Percentiles rank a stretch among this genome's conserved stretches.
Conservation (phyloP, 768 basidiomycete species). For the Tricholoma sp. region DNA sequence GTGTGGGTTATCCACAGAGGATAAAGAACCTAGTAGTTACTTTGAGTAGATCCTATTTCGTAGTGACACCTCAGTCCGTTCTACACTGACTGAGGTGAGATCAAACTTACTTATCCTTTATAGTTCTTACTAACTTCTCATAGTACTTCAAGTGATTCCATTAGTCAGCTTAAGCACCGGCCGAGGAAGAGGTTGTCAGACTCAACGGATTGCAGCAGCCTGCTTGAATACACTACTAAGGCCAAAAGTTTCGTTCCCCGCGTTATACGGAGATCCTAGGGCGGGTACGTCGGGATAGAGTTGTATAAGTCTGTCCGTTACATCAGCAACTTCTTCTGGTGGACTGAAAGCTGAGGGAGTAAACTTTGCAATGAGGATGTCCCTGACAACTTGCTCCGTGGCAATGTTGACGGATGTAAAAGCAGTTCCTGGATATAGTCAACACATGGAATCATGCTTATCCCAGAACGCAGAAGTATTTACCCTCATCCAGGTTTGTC, state of each 20-base stretch:
- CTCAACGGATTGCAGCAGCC: conserved; percentile 24
- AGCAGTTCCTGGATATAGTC: conserved; percentile 23
- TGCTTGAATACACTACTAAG: conserved; percentile 34
- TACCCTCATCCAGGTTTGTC: conserved; percentile 42
- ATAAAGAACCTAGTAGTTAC: too few relatives aligned
- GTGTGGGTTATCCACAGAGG: too few relatives aligned
- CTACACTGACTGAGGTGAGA: too few relatives aligned
- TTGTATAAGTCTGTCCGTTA: conserved; percentile 22
- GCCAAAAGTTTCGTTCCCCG: conserved; percentile 41
- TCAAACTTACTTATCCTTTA: too few relatives aligned
- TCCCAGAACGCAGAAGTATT: background rate
- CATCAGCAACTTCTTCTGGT: conserved; percentile 9
- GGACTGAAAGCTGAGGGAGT: conserved; percentile 21
- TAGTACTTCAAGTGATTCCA: too few relatives aligned
- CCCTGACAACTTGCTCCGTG: conserved; percentile 19
- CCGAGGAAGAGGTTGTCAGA: background rate
- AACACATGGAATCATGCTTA: background rate
- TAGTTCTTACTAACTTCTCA: too few relatives aligned
- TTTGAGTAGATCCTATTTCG: too few relatives aligned
- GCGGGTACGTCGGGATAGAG: conserved; percentile 40
- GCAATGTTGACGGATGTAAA: conserved; percentile 20
- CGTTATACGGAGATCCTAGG: conserved; percentile 39
- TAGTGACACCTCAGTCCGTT: too few relatives aligned
- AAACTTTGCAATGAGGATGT: conserved; percentile 17
- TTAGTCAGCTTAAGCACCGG: background rate